Conservation (phyloP, 2,329 filamentous ascomycete genomes). For the Teratosphaeria destructans region DNA sequence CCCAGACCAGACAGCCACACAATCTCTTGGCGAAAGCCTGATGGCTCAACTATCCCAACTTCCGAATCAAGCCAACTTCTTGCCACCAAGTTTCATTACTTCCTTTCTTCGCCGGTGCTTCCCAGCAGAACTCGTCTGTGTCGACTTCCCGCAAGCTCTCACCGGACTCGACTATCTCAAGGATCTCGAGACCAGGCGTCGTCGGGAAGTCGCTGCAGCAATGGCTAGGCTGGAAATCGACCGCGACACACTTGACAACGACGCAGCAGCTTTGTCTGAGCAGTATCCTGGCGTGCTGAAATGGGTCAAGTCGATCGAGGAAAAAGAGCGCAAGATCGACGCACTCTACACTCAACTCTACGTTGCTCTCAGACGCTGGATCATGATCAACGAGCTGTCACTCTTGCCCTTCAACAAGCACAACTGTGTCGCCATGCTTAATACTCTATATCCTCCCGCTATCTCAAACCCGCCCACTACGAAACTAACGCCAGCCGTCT, state of each 20-base stretch:
- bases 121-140: slow-evolving; percentile 42
- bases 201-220: slow-evolving; percentile 47
- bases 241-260: slow-evolving; percentile 34
- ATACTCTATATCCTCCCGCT: slow-evolving; percentile 54
- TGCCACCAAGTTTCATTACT: slow-evolving; percentile 53
- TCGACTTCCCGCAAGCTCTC: slow-evolving; percentile 56
- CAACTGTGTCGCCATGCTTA: slow-evolving; percentile 58
- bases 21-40: slow-evolving; percentile 41
- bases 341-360: slow-evolving; percentile 52
- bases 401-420: slow-evolving; percentile 52
- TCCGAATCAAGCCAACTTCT: slow-evolving; percentile 49
- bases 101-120: slow-evolving; percentile 52
- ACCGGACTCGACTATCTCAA: slow-evolving; percentile 57
- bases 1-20: slow-evolving; percentile 22
- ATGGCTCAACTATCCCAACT: slow-evolving; percentile 48
- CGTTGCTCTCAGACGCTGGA: slow-evolving; percentile 53
- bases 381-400: slow-evolving; percentile 55
- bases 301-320: slow-evolving; percentile 39
- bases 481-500: slow-evolving; percentile 40
- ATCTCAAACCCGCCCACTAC: slow-evolving; percentile 39
- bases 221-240: slow-evolving; percentile 45
- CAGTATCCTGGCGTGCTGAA: slow-evolving; percentile 44
- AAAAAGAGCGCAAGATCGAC: slow-evolving; percentile 43
- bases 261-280: slow-evolving; percentile 39
- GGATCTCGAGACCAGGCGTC: slow-evolving; percentile 50